Conservation (phyloP, 164 flowering plant genomes). For the Magnolia sinica region DNA sequence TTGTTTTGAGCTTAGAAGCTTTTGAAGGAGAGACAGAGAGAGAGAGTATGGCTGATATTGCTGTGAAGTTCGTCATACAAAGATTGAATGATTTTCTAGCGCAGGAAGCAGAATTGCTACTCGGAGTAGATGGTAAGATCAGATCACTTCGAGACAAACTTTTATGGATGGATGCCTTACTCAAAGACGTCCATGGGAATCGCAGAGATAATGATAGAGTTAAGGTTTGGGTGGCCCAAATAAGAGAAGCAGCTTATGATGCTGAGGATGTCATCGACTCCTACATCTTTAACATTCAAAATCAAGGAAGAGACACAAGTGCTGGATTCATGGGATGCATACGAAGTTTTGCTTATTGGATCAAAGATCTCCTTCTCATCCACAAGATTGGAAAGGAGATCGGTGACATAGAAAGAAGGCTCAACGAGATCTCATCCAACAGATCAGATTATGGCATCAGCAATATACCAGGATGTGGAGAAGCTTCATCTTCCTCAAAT, state of each 20-base stretch:
- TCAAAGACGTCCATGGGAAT: not conserved
- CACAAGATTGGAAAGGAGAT: conserved; percentile 33
- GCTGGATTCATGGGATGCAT: not conserved
- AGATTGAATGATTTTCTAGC: not conserved
- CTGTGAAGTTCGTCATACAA: not conserved
- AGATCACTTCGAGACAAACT: not conserved
- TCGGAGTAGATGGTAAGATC: not conserved
- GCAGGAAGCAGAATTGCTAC: not conserved
- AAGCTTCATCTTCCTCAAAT: conserved; percentile 27
- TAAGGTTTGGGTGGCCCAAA: not conserved
- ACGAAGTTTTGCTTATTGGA: not conserved
- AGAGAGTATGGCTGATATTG: not conserved
- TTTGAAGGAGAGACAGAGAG: too few species aligned
- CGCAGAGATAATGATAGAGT: not conserved
- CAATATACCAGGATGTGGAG: not conserved
- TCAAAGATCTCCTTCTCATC: conserved; percentile 15
- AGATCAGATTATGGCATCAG: not conserved
- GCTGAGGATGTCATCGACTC: too few species aligned
- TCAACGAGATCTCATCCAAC: conserved; percentile 8
- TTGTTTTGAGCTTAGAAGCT: too few species aligned
- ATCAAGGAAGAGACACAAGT: not conserved
- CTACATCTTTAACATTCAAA: not conserved
- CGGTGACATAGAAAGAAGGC: conserved; percentile 28
- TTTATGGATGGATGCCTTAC: not conserved
- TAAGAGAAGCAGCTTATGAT: too few species aligned